phyloP scores from a whole-genome alignment of 257 asterid species.

The Voacanga thouarsii region DNA sequence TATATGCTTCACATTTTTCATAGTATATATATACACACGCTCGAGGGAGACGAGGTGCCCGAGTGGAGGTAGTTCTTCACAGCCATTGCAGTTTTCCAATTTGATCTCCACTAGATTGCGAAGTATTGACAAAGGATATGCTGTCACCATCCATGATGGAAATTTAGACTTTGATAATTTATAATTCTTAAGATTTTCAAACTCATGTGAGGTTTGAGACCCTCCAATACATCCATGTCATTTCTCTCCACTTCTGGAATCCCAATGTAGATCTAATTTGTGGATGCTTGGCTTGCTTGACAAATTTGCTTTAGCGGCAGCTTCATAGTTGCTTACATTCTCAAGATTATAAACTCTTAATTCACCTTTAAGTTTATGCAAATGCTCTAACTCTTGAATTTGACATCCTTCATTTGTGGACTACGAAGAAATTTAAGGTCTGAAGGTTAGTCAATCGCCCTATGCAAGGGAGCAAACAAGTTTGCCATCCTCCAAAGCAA shows the following conservation, averaged over 20 bases:
- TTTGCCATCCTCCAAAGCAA: conserved; percentile 19
- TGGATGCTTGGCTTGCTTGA: conserved; percentile 1
- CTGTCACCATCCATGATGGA: conserved; percentile 25
- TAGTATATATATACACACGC: background rate
- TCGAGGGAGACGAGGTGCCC: conserved; percentile 21
- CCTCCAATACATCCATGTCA: conserved; percentile 15
- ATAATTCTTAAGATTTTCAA: conserved; percentile 15
- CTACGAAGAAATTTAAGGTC: too few relatives aligned
- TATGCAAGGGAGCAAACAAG: conserved; percentile 11
- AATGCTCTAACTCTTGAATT: too few relatives aligned
- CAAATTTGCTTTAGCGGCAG: conserved; percentile 18
- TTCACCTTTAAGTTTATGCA: too few relatives aligned
- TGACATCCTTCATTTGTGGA: too few relatives aligned
- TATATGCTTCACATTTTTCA: conserved; percentile 15
- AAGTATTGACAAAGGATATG: background rate
- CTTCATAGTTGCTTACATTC: conserved; percentile 7
- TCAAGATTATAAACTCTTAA: too few relatives aligned
- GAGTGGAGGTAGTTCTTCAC: conserved; percentile 17
- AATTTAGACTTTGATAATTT: conserved; percentile 8
- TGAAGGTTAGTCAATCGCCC: too few relatives aligned
- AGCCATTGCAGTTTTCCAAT: conserved; percentile 1
- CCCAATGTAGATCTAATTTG: conserved; percentile 10
- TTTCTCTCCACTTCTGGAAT: background rate
- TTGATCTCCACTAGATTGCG: background rate
- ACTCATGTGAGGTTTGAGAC: conserved; percentile 18